Conservation (phyloP, 2,329 filamentous ascomycete genomes). For the Cytospora mali region DNA sequence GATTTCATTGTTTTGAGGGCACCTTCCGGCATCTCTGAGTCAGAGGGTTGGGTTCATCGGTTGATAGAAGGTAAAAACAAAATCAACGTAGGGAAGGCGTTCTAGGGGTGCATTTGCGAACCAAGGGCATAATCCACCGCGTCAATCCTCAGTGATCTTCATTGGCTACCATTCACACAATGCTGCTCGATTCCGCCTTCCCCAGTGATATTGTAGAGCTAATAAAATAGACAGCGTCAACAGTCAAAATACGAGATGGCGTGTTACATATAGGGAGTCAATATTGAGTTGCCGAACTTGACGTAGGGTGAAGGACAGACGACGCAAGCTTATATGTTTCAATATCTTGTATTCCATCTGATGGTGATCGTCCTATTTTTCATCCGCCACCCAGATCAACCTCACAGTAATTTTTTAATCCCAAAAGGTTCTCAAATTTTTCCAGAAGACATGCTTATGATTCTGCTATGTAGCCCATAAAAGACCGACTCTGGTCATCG, state of each 20-base stretch:
- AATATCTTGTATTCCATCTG: neutral
- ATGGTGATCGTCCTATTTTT: neutral
- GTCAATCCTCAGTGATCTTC: conserved; percentile 35
- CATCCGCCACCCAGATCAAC: neutral
- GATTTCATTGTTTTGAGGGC: neutral
- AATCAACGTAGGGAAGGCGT: conserved; percentile 14
- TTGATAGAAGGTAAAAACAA: conserved; percentile 13
- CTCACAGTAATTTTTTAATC: neutral
- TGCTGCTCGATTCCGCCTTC: neutral
- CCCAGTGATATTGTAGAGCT: neutral
- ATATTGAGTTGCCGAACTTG: too few relatives aligned
- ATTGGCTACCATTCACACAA: neutral
- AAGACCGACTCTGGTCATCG: neutral
- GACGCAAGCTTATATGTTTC: neutral
- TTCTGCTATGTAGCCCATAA: neutral
- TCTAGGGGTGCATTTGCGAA: conserved; percentile 8
- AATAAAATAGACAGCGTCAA: neutral
- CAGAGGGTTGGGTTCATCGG: neutral
- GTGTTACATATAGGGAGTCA: too few relatives aligned
- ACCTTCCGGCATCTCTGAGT: conserved; percentile 2
- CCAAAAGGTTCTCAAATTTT: neutral
- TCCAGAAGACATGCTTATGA: neutral
- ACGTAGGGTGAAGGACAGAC: too few relatives aligned
- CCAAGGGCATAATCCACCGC: conserved; percentile 2
- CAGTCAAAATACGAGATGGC: neutral